Base-by-base conservation (phyloP, 78 protist genomes). In the Thecamonas trahens region DNA sequence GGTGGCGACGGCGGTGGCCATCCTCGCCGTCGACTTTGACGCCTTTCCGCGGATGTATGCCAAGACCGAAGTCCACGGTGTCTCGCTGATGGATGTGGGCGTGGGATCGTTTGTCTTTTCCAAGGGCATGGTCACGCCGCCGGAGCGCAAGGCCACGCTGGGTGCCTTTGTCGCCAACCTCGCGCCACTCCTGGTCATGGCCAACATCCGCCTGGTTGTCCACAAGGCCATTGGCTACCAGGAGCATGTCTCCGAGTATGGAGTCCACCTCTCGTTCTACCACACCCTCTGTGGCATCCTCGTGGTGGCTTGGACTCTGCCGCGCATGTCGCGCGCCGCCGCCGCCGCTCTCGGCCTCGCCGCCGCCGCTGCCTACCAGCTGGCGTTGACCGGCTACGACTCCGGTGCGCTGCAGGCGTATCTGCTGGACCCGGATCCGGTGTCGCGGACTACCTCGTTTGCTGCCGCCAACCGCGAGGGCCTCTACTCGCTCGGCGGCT, bases 191-290 rank as follows among this genome's bases (percentile, higher is more conserved):
- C 20, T 62, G 24, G 34, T 66, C 34, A 2, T 40, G 17, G 82
- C 76, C 24, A 34, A 2, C n/a, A 11, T 66, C 14, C 74, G 82
- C 20, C 6, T 68, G 24, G 24, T 55, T 13, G 34, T 28, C 22
- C 24, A 31, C n/a, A 57, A 42, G 40, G 44, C 72, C 9, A 2
- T n/a, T 1, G n/a, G 67, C 53, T 77, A 77, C 44, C 82, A 67
- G 50, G 74, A 77, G 69, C 82, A 77, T 15, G 62, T 68, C 47
- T 22, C 58, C 37, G 85, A 80, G 71, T 80, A 80, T 35, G 85
- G 85, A 34, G 67, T 64, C 28, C 85, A 80, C 38, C 72, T 73
- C 74, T 72, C 71, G 47, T 80, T 80, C 67, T 80, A 72, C 76
- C 35, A 72, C 55, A 73, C 75, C 29, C 54, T 80, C 40, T n/a